These are phyloP conservation scores for Lentinula guzmanii DNA, from an alignment of 768 basidiomycete species.

Conservation along the genomic window DNA sequence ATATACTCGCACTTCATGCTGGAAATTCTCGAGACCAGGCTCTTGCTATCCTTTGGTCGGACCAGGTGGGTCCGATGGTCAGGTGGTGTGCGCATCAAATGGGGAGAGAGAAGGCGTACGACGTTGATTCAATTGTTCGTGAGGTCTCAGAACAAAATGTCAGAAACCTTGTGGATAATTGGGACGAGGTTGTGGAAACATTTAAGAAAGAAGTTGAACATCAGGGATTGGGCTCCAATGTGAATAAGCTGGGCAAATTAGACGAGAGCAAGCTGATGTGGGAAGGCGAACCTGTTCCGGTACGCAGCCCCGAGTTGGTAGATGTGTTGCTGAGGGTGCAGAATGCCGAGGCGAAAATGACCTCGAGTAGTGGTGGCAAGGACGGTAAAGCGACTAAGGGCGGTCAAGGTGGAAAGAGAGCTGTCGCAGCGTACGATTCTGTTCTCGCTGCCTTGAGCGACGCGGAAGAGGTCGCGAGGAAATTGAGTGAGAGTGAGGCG, in stretches of 20 bases:
- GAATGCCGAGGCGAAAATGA: slow-evolving; percentile 61
- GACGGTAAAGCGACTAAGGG: slow-evolving; percentile 17
- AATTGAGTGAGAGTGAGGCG: slow-evolving; percentile 75
- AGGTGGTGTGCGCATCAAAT: slow-evolving; percentile 89
- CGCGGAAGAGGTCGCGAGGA: slow-evolving; percentile 79
- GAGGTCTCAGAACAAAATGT: slow-evolving; percentile 55
- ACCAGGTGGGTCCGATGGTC: slow-evolving; percentile 88
- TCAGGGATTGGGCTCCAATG: slow-evolving; percentile 16
- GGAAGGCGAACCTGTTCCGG: slow-evolving; percentile 80
- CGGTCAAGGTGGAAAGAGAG: slow-evolving; percentile 53
- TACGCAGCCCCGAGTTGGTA: slow-evolving; percentile 89
- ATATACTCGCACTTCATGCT: slow-evolving; percentile 57
- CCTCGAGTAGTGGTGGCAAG: slow-evolving; percentile 21
- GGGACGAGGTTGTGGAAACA: slow-evolving; percentile 44
- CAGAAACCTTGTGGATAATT: slow-evolving; percentile 59
- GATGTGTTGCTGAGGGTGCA: slow-evolving; percentile 82
- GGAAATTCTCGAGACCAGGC: slow-evolving; percentile 82
- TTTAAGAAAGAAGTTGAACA: slow-evolving; percentile 44
- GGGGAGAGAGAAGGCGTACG: slow-evolving; percentile 72
- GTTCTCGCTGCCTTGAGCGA: slow-evolving; percentile 83
- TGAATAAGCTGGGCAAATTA: slow-evolving; percentile 41
- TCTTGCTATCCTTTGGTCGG: slow-evolving; percentile 74
- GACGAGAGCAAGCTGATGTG: slow-evolving; percentile 47
- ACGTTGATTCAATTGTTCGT: slow-evolving; percentile 67
- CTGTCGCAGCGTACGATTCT: slow-evolving; percentile 84